phyloP scores from a whole-genome alignment of 257 asterid species.

The Rhazya stricta region DNA sequence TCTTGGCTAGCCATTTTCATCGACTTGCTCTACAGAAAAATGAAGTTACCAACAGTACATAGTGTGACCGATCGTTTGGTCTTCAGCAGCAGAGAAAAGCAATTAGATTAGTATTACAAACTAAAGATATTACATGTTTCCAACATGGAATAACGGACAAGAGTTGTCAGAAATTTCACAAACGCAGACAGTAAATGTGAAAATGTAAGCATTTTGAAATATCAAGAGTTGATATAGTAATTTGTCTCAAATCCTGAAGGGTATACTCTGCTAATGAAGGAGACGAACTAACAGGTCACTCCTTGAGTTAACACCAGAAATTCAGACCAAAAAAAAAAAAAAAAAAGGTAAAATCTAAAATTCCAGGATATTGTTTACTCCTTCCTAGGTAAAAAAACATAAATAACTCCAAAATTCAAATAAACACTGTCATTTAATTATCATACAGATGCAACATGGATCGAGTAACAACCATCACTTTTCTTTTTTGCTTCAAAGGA shows the following conservation, averaged over 20 bases:
- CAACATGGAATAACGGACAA: neutral
- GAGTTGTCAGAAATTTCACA: neutral
- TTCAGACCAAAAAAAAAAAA: too few relatives aligned
- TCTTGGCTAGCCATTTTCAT: slow-evolving; percentile 35
- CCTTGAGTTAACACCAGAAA: neutral
- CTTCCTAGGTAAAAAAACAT: too few relatives aligned
- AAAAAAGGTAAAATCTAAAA: too few relatives aligned
- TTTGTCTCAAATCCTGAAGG: too few relatives aligned
- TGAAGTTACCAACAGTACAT: neutral
- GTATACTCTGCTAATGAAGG: neutral
- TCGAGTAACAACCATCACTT: too few relatives aligned
- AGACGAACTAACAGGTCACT: neutral
- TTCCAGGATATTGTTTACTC: too few relatives aligned
- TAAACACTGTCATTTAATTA: too few relatives aligned
- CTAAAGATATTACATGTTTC: neutral
- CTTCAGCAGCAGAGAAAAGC: neutral
- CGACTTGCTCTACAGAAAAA: neutral
- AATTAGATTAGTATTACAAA: neutral
- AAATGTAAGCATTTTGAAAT: neutral
- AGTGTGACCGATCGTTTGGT: neutral
- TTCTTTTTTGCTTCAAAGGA: too few relatives aligned
- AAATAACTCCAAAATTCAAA: too few relatives aligned
- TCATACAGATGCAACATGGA: too few relatives aligned
- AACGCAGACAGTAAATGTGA: too few relatives aligned
- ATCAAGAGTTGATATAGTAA: neutral